Evolutionary conservation across 2,329 filamentous ascomycete genomes (phyloP).

Genomic region (Diplocarpon mali): DNA sequence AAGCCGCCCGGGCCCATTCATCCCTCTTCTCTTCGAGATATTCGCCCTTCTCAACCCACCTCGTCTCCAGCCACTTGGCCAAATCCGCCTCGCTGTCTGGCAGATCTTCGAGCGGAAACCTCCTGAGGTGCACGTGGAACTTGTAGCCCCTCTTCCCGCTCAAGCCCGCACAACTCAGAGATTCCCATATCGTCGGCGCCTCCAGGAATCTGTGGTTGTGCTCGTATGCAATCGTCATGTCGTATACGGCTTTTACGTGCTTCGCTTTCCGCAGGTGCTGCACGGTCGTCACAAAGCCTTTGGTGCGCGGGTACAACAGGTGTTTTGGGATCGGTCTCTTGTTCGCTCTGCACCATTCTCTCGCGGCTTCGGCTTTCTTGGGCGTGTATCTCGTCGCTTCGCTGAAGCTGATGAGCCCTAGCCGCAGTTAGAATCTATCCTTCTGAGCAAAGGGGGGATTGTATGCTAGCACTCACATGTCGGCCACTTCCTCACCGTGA

Average conservation of each 20-base stretch:
- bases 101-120: conserved; percentile 38
- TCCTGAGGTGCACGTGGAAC: conserved; percentile 40
- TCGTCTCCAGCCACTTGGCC: conserved; percentile 40
- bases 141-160: conserved; percentile 32
- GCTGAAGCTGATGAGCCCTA: conserved; percentile 54
- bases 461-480: conserved; percentile 37
- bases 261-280: conserved; percentile 40
- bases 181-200: conserved; percentile 43
- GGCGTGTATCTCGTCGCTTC: conserved; percentile 50
- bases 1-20: conserved; percentile 28
- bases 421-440: not conserved
- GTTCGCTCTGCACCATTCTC: conserved; percentile 40
- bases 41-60: conserved; percentile 42
- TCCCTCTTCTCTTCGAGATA: conserved; percentile 36
- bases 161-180: conserved; percentile 33
- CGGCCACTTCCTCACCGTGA: conserved; percentile 40
- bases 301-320: conserved; percentile 48
- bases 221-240: conserved; percentile 44
- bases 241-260: conserved; percentile 43
- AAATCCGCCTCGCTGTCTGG: conserved; percentile 37
- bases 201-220: conserved; percentile 33
- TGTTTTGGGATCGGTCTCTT: conserved; percentile 41
- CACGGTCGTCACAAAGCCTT: conserved; percentile 49
- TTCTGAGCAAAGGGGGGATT: not conserved
- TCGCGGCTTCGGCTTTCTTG: conserved; percentile 40